Evolutionary conservation across 208 protist species (phyloP).

Genomic region (Crithidia sp.): DNA sequence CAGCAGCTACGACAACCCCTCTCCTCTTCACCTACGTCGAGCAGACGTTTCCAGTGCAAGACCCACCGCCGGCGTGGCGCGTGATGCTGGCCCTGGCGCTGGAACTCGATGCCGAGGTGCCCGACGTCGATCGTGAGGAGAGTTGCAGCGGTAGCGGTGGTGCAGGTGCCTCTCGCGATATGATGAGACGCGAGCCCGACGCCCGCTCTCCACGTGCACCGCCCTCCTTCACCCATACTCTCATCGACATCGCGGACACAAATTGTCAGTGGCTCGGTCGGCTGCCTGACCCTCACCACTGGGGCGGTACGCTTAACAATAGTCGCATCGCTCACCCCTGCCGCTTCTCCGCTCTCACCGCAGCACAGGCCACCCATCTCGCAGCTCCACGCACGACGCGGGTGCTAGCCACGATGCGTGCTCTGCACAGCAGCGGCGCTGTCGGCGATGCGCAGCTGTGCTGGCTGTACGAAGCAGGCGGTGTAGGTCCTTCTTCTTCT

Average conservation of each 20-base stretch:
- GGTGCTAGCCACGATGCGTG: slow-evolving; percentile 23
- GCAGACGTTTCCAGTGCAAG: slow-evolving; percentile 68
- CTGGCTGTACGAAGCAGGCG: slow-evolving; percentile 45
- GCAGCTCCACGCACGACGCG: slow-evolving; percentile 29
- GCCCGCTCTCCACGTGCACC: no score
- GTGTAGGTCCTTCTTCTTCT: no score
- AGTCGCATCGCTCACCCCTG: slow-evolving; percentile 15
- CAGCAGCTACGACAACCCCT: background rate
- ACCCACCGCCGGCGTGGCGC: slow-evolving; percentile 60
- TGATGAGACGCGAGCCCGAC: no score
- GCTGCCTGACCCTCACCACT: slow-evolving; percentile 30
- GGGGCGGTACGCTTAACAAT: slow-evolving; percentile 21
- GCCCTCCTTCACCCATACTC: no score
- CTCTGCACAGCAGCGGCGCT: slow-evolving; percentile 6
- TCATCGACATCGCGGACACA: background rate
- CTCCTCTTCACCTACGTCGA: slow-evolving; percentile 51
- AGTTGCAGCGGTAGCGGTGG: no score
- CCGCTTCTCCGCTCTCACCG: slow-evolving; percentile 26
- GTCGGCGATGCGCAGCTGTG: slow-evolving; percentile 26
- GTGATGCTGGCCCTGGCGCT: slow-evolving; percentile 70
- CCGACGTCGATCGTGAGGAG: background rate
- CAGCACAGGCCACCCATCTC: slow-evolving; percentile 24
- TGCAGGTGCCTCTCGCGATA: no score
- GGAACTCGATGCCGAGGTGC: slow-evolving; percentile 50
- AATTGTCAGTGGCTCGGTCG: slow-evolving; percentile 5